Evolutionary conservation across 2,329 filamentous ascomycete species (phyloP).

Genomic region (Rugonectria rugulosa): DNA sequence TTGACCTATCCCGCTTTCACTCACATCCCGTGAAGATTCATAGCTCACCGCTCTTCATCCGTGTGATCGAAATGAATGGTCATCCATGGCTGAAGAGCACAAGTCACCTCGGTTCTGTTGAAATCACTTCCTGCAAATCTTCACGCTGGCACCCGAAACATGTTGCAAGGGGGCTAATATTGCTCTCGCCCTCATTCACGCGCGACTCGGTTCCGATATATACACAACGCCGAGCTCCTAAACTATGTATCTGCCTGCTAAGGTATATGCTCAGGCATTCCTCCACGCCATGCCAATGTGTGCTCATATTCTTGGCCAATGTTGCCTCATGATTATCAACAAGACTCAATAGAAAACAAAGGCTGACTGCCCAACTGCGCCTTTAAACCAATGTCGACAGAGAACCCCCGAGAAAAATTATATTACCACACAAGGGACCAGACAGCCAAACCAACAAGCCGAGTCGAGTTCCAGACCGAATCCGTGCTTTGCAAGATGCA

Average conservation of each 20-base stretch:
- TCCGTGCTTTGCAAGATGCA: constrained; percentile 15
- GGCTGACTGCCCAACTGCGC: constrained; percentile 26
- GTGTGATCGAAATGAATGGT: no score
- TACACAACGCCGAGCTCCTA: background rate
- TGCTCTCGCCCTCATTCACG: background rate
- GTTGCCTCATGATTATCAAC: constrained; percentile 11
- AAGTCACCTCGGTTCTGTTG: no score
- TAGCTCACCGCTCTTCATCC: background rate
- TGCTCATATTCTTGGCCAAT: constrained; percentile 1
- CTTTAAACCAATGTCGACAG: constrained; percentile 16
- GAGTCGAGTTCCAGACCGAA: background rate
- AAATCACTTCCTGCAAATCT: no score
- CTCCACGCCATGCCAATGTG: background rate
- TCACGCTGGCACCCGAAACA: background rate
- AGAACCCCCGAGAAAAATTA: background rate
- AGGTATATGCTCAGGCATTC: background rate
- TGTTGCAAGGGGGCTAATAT: background rate
- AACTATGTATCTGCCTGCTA: background rate
- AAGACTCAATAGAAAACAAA: constrained; percentile 5
- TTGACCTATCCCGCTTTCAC: background rate
- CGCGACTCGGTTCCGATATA: background rate
- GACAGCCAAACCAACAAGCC: background rate
- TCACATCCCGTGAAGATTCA: background rate
- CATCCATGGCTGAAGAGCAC: no score
- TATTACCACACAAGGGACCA: background rate